A percentile compares a stretch with the other conserved stretches of the same genome.
Evolutionary conservation across 768 basidiomycete genomes (phyloP).

Genomic region (Nidularia pulvinata): DNA sequence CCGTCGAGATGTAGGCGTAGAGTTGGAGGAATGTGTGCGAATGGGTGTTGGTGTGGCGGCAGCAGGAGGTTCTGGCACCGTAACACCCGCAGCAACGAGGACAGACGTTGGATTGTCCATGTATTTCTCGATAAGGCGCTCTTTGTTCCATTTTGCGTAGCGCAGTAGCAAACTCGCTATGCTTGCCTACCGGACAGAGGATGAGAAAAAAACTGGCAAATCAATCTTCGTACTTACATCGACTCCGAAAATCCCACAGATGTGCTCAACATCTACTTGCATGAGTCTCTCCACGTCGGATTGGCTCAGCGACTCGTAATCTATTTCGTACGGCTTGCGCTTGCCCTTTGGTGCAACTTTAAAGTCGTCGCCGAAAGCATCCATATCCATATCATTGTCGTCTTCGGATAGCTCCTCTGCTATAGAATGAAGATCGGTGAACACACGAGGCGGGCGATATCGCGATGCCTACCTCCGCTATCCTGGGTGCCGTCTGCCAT

Average conservation of each 20-base stretch:
- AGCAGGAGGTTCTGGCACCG: slow-evolving; percentile 41
- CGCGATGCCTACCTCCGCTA: slow-evolving; percentile 30
- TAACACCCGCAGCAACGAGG: slow-evolving; percentile 71
- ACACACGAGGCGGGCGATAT: slow-evolving; percentile 1
- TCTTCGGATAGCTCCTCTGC: slow-evolving; percentile 12
- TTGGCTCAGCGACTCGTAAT: slow-evolving; percentile 78
- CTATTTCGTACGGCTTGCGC: slow-evolving; percentile 80
- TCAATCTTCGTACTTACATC: slow-evolving; percentile 60
- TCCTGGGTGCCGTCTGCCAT: slow-evolving; percentile 69
- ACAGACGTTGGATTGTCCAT: slow-evolving; percentile 88
- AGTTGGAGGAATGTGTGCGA: slow-evolving; percentile 22
- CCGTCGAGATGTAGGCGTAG: slow-evolving; percentile 22
- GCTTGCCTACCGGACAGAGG: slow-evolving; percentile 42
- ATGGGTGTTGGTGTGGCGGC: slow-evolving; percentile 23
- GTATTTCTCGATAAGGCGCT: slow-evolving; percentile 93
- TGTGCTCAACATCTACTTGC: slow-evolving; percentile 79
- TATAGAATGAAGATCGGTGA: slow-evolving; percentile 4
- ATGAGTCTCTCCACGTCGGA: slow-evolving; percentile 77
- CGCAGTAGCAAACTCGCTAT: slow-evolving; percentile 81
- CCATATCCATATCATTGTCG: slow-evolving; percentile 73
- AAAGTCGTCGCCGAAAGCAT: slow-evolving; percentile 64
- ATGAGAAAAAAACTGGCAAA: slow-evolving; percentile 2
- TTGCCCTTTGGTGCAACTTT: slow-evolving; percentile 52
- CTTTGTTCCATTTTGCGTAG: slow-evolving; percentile 93
- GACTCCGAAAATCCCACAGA: slow-evolving; percentile 85